Evolutionary conservation across 768 basidiomycete species (phyloP), one percentile per base, ranked within the genome.

Genomic region (Suillus variegatus): DNA sequence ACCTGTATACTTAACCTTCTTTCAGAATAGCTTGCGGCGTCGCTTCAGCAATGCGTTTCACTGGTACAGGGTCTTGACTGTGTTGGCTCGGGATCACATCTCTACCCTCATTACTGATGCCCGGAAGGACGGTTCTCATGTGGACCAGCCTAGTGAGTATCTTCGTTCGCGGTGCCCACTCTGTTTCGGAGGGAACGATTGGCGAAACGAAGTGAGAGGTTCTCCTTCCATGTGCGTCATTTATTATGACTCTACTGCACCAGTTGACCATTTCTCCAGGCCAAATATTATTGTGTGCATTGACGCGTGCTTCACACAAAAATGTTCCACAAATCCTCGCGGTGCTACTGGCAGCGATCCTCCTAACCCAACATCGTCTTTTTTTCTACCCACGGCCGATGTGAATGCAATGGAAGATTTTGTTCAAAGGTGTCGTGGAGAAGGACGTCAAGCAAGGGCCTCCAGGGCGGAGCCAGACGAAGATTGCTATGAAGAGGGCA

Each of bases 301-400:
- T 13, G 78, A 80, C 66, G 74, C 71, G 1, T 77, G 74, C 65
- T 79, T 80, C 62, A 76, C 70, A 25, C 78, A 80, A 63, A 78
- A 79, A 61, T 25, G 60, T 14, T 40, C 25, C 13, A 68, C 71
- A 4, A 67, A 70, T 43, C 67, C 66, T n/a, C 38, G 57, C 4
- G 60, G 66, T 14, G 61, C 61, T 3, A 46, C 65, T 14, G 38
- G 54, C 1, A 69, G 35, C 22, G 41, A 64, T 57, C 54, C 28
- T n/a, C 28, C 36, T 14, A 64, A 60, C 32, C 55, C 20, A 2
- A 64, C 56, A 54, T 9, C 6, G 6, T 60, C 40, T 3, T 60
- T 38, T 6, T 64, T 64, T 46, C 36, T 64, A 57, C 49, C 52
- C 1, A 12, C 9, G 6, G 46, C 0, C 9, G 3, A 56, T 41